Conservation (phyloP, 805 yeast genomes). For the Sugiyamaella americana region DNA sequence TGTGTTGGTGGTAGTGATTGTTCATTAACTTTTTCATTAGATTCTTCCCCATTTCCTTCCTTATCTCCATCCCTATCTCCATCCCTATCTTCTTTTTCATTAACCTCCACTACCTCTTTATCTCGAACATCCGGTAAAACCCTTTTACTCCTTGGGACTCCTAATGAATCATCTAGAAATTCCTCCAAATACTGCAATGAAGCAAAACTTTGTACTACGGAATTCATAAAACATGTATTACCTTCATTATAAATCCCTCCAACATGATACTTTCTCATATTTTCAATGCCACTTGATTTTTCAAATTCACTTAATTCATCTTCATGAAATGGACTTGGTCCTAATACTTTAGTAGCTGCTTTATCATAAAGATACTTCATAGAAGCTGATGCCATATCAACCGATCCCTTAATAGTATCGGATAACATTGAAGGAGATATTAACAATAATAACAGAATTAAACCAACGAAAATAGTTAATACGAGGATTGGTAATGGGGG, state of each 20-base stretch:
- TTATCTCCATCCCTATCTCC: neutral
- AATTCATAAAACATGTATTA: constrained; percentile 91
- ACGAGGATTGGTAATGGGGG: no score
- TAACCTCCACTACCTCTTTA: neutral
- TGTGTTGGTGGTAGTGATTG: neutral
- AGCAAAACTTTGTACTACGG: constrained; percentile 78
- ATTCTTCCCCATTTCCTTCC: neutral
- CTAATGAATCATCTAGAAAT: constrained; percentile 42
- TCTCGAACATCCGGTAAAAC: neutral
- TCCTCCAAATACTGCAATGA: constrained; percentile 56
- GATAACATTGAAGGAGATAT: constrained; percentile 23
- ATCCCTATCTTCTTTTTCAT: neutral
- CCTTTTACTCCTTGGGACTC: neutral
- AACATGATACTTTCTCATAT: constrained; percentile 33
- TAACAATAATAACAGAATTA: constrained; percentile 4
- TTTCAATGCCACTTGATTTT: constrained; percentile 6
- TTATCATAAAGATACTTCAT: constrained; percentile 27
- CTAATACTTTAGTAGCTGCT: constrained; percentile 20
- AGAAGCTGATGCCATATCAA: constrained; percentile 29
- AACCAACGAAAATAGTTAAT: constrained; percentile 8
- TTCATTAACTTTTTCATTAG: neutral
- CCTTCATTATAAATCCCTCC: constrained; percentile 91
- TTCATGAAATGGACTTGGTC: constrained; percentile 11
- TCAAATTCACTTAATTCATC: constrained; percentile 11
- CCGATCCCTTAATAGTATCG: constrained; percentile 30